Conservation (phyloP, 2,329 filamentous ascomycete genomes). For the Pseudovirgaria hyperparasitica region DNA sequence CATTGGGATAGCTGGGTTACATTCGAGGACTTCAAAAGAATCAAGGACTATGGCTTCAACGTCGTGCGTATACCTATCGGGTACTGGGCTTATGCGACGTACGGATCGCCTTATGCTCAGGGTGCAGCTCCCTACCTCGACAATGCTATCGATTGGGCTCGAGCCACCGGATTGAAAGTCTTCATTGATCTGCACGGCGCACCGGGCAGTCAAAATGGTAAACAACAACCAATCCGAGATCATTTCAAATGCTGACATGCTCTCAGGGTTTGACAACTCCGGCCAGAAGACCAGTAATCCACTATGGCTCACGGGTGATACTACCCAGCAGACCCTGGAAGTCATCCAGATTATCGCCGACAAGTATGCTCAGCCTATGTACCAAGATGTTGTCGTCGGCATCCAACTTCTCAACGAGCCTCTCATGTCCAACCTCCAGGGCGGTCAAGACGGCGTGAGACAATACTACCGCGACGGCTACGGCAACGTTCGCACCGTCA, state of each 20-base stretch:
- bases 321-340: conserved; percentile 36
- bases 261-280: conserved; percentile 51
- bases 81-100: conserved; percentile 45
- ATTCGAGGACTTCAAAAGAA: conserved; percentile 42
- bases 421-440: conserved; percentile 32
- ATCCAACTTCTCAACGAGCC: conserved; percentile 49
- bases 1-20: conserved; percentile 41
- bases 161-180: conserved; percentile 40
- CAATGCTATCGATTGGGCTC: conserved; percentile 43
- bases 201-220: conserved; percentile 46
- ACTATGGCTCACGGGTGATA: conserved; percentile 35
- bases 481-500: conserved; percentile 31
- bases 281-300: conserved; percentile 35
- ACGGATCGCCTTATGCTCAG: conserved; percentile 36
- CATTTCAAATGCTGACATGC: conserved; percentile 35
- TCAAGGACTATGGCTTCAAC: conserved; percentile 44
- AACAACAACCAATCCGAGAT: conserved; percentile 34
- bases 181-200: conserved; percentile 47
- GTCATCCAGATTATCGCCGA: conserved; percentile 45
- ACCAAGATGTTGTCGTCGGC: conserved; percentile 46
- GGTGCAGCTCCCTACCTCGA: conserved; percentile 43
- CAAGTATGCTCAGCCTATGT: conserved; percentile 41
- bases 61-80: conserved; percentile 46
- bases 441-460: conserved; percentile 32
- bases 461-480: conserved; percentile 45